phyloP scores from a whole-genome alignment of 2,329 filamentous ascomycete species.

The Aspergillus sp. region DNA sequence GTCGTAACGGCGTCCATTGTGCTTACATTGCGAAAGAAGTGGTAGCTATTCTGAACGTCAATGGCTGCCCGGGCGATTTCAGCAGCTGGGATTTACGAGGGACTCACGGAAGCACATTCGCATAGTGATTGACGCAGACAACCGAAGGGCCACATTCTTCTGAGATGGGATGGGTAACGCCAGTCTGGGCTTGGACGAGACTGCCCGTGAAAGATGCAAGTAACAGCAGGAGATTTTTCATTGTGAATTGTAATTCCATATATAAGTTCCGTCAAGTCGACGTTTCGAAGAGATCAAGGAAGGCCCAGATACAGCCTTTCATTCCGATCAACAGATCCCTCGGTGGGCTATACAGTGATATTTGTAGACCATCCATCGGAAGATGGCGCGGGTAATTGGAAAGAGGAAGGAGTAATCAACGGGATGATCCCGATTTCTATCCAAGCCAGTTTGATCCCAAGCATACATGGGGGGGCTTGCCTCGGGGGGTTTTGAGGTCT shows the following conservation, averaged over 20 bases:
- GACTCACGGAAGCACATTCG: slow-evolving; percentile 26
- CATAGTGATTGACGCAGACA: slow-evolving; percentile 44
- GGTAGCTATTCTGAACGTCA: slow-evolving; percentile 35
- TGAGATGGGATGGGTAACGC: slow-evolving; percentile 32
- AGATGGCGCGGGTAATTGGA: neutral
- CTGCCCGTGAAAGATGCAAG: slow-evolving; percentile 10
- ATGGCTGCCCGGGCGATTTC: slow-evolving; percentile 3
- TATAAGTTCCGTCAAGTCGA: neutral
- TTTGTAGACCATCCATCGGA: neutral
- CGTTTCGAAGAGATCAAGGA: neutral
- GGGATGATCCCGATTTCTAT: neutral
- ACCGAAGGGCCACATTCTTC: slow-evolving; percentile 33
- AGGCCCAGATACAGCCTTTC: neutral
- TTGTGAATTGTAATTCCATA: neutral
- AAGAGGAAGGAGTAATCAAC: neutral
- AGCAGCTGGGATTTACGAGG: neutral
- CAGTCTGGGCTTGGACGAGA: slow-evolving; percentile 25
- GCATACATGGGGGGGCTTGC: neutral
- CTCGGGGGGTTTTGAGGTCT: neutral
- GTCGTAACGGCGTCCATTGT: slow-evolving; percentile 25
- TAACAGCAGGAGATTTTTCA: neutral
- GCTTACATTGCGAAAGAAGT: slow-evolving; percentile 39
- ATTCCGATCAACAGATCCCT: neutral
- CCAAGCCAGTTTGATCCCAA: neutral
- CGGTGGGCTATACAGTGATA: neutral